Base-by-base conservation (phyloP, 371 early-diverging fungal genomes). In the Mucor piriformis region DNA sequence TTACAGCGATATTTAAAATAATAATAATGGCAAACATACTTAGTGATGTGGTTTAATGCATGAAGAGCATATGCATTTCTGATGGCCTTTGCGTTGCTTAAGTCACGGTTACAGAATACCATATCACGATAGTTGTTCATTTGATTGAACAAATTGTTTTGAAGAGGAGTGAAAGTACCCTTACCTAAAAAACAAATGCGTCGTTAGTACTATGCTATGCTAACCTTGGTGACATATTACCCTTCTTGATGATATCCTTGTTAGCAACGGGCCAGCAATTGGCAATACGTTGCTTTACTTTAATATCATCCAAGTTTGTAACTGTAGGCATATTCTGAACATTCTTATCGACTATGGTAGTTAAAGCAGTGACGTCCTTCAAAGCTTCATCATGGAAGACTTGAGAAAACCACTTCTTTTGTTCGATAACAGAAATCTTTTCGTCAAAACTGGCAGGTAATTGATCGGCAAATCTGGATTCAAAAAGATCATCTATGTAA, bases 31-130 rank as follows among this genome's bases (percentile, higher is more conserved):
- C 15, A 6, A 50, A 21, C 73, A 61, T 84, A 88, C 87, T 92
- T 94, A 64, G 83, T 76, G 13, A 97, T 83, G 59, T 98, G 97
- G 70, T 96, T 97, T 60, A 95, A 63, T 1, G 88, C 90, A 64
- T 98, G 98, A 29, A 97, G 76, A 15, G 77, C 76, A 63, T 94
- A 93, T 1, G 84, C 58, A 10, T 83, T 83, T 44, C 91, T 84
- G 6, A 95, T 74, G 58, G 88, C 89, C 38, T 77, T 74, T 6
- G 87, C 81, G 53, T 86, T 88, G 11, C 81, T 66, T 49, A 83
- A 69, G 1, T 74, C 75, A 34, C 91, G 79, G 54, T 86, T 85
- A 33, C 90, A 77, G 58, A 76, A 93, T 12, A 91, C 72, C 3
- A 96, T 67, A 69, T 97, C 96, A 23, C 74, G 72, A 63, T 95